Evolutionary conservation across 495 filamentous ascomycete species (phyloP).

Genomic region (Neurospora cerealis): DNA sequence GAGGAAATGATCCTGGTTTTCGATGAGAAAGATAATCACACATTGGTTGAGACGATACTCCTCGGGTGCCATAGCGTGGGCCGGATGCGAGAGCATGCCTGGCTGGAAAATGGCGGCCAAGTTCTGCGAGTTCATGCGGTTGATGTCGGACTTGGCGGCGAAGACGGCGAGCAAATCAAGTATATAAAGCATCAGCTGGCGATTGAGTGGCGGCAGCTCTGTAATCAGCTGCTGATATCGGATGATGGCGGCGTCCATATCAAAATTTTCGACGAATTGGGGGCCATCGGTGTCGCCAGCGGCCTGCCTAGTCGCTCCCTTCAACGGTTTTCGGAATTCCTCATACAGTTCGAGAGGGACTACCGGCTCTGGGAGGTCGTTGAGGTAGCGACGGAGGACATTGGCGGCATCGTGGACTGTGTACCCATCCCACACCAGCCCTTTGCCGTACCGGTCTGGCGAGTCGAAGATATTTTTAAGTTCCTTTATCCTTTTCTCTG

Average conservation of each 20-base stretch:
- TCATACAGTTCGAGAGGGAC: constrained; percentile 93
- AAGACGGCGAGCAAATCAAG: constrained; percentile 97
- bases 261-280: constrained; percentile 55
- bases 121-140: constrained; percentile 92
- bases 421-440: constrained; percentile 92
- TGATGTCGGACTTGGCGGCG: constrained; percentile 91
- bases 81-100: constrained; percentile 85
- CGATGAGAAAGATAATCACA: constrained; percentile 94
- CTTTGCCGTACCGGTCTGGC: constrained; percentile 93
- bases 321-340: constrained; percentile 75
- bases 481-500: constrained; percentile 97
- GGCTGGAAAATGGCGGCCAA: constrained; percentile 98
- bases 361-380: constrained; percentile 90
- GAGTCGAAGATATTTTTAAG: constrained; percentile 86
- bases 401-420: constrained; percentile 99
- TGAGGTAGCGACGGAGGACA: constrained; percentile 88
- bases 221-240: constrained; percentile 86
- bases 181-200: constrained; percentile 92
- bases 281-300: constrained; percentile 48
- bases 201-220: constrained; percentile 85
- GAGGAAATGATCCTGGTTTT: constrained; percentile 86
- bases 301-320: constrained; percentile 64
- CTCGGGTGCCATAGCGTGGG: constrained; percentile 86
- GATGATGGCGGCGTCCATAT: constrained; percentile 64
- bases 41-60: constrained; percentile 95